Base-by-base conservation (phyloP, 345 rosid genomes). In the Draba incana region DNA sequence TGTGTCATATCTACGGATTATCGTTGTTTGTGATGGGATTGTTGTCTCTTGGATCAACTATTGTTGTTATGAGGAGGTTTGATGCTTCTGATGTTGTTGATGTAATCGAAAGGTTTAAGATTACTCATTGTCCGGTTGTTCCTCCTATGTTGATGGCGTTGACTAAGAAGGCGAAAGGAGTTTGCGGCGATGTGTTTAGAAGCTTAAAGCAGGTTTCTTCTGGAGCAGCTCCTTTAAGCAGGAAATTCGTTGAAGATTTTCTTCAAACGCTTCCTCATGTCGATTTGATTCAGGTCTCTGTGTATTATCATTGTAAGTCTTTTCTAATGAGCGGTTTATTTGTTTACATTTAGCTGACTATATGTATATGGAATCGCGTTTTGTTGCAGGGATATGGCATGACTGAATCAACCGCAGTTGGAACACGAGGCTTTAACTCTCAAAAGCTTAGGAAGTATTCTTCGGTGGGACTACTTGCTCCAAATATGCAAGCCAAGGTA, bases 371-470 rank as follows among this genome's bases (percentile, higher is more conserved):
- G 64, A 11, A n/a, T 61, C 38, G 13, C 3, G 3, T 57, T 47
- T 45, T 62, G 61, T 52, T 69, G 8, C 65, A 92, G 98, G 98
- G 98, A 30, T 89, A 89, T 79, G 98, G 97, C 30, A 72, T 89
- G 92, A 86, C 98, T 1, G 97, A 92, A 70, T 81, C 92, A 9
- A 83, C 91, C 1, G 96, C 95, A 35, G 92, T 89, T 16, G 97
- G 92, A 51, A 86, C 96, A 55, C 91, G 93, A 2, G 92, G 96
- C 16, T 81, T 84, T 72, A 90, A 90, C 70, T 70, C 83, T 2
- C 39, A 77, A 68, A 47, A 68, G 48, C 62, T 44, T 47, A 43
- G 12, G 28, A 86, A 79, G 53, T 79, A 89, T 71, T 66, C 79
- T 58, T 92, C 98, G 4, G 74, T 86, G 33, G 98, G 96, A 62